These are phyloP conservation scores for Colletotrichum coccodes DNA, from an alignment of 2,329 filamentous ascomycete species.

Conservation along the genomic window DNA sequence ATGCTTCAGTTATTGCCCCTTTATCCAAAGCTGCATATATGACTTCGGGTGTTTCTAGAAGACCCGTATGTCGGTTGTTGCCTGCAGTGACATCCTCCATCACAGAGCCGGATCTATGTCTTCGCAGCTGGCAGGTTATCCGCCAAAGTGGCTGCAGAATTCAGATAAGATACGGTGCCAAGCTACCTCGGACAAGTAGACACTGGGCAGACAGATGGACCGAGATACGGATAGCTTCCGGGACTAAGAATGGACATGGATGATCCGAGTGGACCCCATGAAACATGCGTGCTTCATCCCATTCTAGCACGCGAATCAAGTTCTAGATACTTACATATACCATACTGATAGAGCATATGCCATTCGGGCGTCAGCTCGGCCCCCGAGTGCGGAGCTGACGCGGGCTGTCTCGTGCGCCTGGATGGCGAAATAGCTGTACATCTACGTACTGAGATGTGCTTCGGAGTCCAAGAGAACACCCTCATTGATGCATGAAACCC, in stretches of 20 bases:
- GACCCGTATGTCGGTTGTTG: not conserved
- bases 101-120: not conserved
- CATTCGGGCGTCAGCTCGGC: not conserved
- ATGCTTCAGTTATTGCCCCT: too few relatives aligned
- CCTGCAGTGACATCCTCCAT: slow-evolving; percentile 1
- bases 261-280: slow-evolving; percentile 3
- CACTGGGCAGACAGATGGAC: not conserved
- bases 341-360: not conserved
- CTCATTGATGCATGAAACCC: slow-evolving; percentile 31
- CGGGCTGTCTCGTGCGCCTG: slow-evolving; percentile 10
- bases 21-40: not conserved
- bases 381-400: not conserved
- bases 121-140: too few relatives aligned
- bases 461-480: slow-evolving; percentile 18
- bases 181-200: not conserved
- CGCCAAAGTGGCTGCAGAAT: not conserved
- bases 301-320: not conserved
- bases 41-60: too few relatives aligned
- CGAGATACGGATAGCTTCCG: slow-evolving; percentile 17
- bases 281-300: slow-evolving; percentile 30
- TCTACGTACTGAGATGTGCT: not conserved
- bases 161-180: not conserved
- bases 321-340: not conserved
- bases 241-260: not conserved
- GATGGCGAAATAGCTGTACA: not conserved